Base-by-base conservation (phyloP, 441 rosid genomes). In the Pelargonium citronellum region DNA sequence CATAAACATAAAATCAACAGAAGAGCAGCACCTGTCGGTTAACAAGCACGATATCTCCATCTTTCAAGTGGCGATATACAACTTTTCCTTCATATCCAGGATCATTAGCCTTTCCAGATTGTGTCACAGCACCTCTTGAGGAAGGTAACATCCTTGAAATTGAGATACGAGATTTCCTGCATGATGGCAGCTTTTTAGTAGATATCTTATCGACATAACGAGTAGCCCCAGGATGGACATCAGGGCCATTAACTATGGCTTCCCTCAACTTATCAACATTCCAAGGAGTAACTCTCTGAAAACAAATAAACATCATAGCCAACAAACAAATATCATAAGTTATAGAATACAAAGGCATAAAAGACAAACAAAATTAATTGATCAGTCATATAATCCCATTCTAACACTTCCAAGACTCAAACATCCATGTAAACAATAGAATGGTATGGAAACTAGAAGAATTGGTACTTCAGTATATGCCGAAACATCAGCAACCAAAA, bases 11-110 rank as follows among this genome's bases (percentile, higher is more conserved):
- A 65, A 71, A 66, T 57, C 20, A 64, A 61, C 34, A 37, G 17
- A 70, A 51, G 12, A 12, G 67, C 51, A 22, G 63, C 74, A 92
- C 99, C 98, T 95, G 99, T 66, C 99, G 86, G 80, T 95, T 95
- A 71, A 88, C 96, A 69, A 95, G 91, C 81, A 92, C 99, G 57
- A 87, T 85, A 74, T 95, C 99, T 69, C 99, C 99, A 80, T 95
- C 99, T 79, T 78, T 85, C 78, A 95, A 80, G 84, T 91, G 98
- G 74, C 98, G 96, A 77, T 88, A 84, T 46, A 95, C 98, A 64
- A 78, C 74, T 86, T 92, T 95, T 69, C 97, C 89, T 82, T 91
- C 97, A 79, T 81, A 84, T 64, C 83, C 88, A 80, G 75, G 58
- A 73, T 90, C 89, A 64, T 81, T 79, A 82, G 80, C 76, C 72